Evolutionary conservation across 2,329 filamentous ascomycete species (phyloP).

Genomic region (Aspergillus quadricinctus): DNA sequence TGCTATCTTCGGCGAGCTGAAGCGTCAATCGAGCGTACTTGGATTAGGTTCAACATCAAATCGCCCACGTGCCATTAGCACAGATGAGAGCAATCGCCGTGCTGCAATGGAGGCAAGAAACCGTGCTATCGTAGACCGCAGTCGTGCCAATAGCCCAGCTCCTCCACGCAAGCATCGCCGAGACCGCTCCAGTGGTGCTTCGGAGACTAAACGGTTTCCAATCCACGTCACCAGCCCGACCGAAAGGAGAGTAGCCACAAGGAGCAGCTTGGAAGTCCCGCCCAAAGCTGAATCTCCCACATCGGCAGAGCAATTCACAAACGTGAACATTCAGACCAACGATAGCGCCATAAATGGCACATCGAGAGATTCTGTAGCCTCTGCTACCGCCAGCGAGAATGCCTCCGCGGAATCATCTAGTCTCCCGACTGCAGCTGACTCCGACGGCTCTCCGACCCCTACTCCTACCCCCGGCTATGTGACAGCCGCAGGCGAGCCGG

Average conservation of each 20-base stretch:
- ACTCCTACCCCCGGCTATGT: constrained; percentile 25
- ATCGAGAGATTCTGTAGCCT: constrained; percentile 28
- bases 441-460: constrained; percentile 33
- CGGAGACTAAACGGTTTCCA: constrained; percentile 80
- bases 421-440: constrained; percentile 26
- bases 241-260: constrained; percentile 47
- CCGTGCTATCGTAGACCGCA: constrained; percentile 68
- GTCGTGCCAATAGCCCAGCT: constrained; percentile 67
- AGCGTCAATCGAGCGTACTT: constrained; percentile 57
- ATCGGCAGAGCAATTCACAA: constrained; percentile 28
- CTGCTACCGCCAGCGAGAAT: constrained; percentile 17
- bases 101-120: constrained; percentile 92
- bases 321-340: constrained; percentile 19
- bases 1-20: constrained; percentile 90
- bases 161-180: constrained; percentile 60
- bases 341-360: constrained; percentile 43
- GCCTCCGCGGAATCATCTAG: constrained; percentile 24
- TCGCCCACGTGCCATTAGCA: constrained; percentile 82
- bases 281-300: constrained; percentile 49
- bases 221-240: constrained; percentile 64
- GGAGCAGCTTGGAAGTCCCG: constrained; percentile 78
- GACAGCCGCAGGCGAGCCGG: constrained; percentile 33
- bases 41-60: constrained; percentile 49
- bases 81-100: constrained; percentile 91
- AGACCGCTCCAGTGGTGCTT: constrained; percentile 67